A percentile compares a stretch with the other conserved stretches of the same genome.
Conservation (phyloP, 1,139 yeast genomes). For the Taphrina deformans region DNA sequence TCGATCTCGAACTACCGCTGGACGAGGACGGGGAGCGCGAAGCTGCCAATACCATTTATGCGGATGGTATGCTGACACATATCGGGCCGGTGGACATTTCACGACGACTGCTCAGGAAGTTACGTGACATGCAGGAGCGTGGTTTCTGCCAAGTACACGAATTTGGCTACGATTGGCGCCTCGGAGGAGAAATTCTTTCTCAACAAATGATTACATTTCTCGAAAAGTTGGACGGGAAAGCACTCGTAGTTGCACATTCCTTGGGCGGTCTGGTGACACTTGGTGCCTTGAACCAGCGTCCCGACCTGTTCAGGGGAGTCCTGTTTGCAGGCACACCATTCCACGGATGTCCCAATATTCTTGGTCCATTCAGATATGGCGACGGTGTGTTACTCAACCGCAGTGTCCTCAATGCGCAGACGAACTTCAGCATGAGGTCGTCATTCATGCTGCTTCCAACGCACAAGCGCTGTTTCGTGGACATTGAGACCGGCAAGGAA, state of each 20-base stretch:
- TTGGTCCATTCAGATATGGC: conserved; percentile 82
- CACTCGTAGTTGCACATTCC: conserved; percentile 75
- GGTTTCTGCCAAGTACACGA: conserved; percentile 60
- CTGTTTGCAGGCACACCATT: conserved; percentile 77
- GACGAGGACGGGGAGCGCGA: conserved; percentile 61
- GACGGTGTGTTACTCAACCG: conserved; percentile 76
- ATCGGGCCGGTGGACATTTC: conserved; percentile 87
- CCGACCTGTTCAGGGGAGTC: conserved; percentile 67
- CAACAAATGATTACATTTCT: conserved; percentile 55
- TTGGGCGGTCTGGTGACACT: conserved; percentile 92
- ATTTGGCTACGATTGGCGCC: conserved; percentile 90
- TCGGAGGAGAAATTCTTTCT: conserved; percentile 62
- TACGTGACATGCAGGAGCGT: conserved; percentile 39
- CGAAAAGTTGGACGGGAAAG: conserved; percentile 49
- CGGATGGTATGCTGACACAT: conserved; percentile 77
- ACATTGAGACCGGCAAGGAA: conserved; percentile 43
- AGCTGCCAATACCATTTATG: conserved; percentile 53
- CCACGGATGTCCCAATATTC: conserved; percentile 75
- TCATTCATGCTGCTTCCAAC: conserved; percentile 75
- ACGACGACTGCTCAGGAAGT: conserved; percentile 49
- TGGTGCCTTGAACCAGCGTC: conserved; percentile 67
- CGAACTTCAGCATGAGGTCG: conserved; percentile 85
- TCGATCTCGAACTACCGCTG: conserved; percentile 73
- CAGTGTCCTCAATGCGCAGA: conserved; percentile 72
- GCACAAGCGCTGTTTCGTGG: conserved; percentile 70